phyloP scores from a whole-genome alignment of 805 yeast species.

The Teunomyces pallodes region DNA sequence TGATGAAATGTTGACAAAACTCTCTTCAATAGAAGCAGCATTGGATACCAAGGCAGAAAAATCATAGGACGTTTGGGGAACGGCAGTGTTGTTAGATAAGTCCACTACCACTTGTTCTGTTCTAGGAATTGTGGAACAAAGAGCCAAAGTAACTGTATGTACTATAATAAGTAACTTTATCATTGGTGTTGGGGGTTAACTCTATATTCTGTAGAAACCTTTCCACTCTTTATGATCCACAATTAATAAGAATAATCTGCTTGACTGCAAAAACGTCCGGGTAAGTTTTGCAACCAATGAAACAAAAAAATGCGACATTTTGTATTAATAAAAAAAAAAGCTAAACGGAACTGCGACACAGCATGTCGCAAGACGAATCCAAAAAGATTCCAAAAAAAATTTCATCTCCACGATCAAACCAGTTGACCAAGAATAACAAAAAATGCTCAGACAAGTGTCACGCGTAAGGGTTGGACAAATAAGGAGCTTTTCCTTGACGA shows the following conservation, averaged over 20 bases:
- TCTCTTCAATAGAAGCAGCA: too few relatives aligned
- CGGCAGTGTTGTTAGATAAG: not conserved
- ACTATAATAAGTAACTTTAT: not conserved
- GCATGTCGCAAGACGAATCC: not conserved
- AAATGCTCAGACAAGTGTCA: slow-evolving; percentile 2
- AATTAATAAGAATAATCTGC: not conserved
- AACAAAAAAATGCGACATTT: not conserved
- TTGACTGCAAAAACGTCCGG: slow-evolving; percentile 3
- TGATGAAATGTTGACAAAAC: not conserved
- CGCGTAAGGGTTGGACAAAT: slow-evolving; percentile 1
- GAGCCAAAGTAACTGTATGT: not conserved
- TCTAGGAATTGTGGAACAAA: too few relatives aligned
- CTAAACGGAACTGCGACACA: not conserved
- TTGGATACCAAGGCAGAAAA: not conserved
- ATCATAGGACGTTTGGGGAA: not conserved
- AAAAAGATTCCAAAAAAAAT: not conserved
- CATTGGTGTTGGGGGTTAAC: not conserved
- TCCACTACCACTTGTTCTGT: not conserved
- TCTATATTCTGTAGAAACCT: not conserved
- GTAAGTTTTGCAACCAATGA: slow-evolving; percentile 1
- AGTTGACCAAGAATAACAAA: not conserved
- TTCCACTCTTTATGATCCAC: not conserved
- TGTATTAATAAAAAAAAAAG: too few relatives aligned
- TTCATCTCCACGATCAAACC: not conserved
- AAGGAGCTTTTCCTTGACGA: not conserved